Percentiles rank a stretch among this genome's conserved stretches.
These are phyloP conservation scores for Corinectria fuckeliana DNA, from an alignment of 2,329 filamentous ascomycete species.

Conservation along the genomic window DNA sequence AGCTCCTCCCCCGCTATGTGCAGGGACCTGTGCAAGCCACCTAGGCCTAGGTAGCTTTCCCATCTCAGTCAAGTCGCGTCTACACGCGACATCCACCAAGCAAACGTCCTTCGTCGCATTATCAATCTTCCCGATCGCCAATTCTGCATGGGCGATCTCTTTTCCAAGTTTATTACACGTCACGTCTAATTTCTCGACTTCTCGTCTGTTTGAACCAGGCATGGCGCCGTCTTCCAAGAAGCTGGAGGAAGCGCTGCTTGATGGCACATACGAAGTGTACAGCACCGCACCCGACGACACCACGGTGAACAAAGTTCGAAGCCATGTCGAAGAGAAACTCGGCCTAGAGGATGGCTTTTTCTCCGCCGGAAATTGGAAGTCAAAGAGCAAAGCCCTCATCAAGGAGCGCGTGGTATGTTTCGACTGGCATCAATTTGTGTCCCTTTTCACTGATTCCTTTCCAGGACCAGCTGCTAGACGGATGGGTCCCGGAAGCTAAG, in stretches of 20 bases:
- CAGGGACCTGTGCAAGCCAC: slow-evolving; percentile 14
- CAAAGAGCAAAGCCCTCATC: slow-evolving; percentile 64
- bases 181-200: neutral
- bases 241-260: slow-evolving; percentile 54
- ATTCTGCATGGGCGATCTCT: neutral
- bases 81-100: slow-evolving; percentile 19
- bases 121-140: neutral
- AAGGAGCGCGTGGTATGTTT: slow-evolving; percentile 59
- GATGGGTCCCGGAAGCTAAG: slow-evolving; percentile 41
- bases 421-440: neutral
- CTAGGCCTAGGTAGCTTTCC: too few relatives aligned
- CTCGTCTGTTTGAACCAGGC: neutral
- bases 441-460: slow-evolving; percentile 1
- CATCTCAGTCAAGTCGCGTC: slow-evolving; percentile 10
- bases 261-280: slow-evolving; percentile 56
- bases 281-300: slow-evolving; percentile 52
- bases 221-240: slow-evolving; percentile 52
- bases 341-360: slow-evolving; percentile 60
- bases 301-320: slow-evolving; percentile 64
- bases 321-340: slow-evolving; percentile 56
- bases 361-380: slow-evolving; percentile 59
- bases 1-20: slow-evolving; percentile 25
- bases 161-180: neutral
- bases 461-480: slow-evolving; percentile 47
- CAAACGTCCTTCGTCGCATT: neutral